A percentile compares a stretch with the other conserved stretches of the same genome.
phyloP scores from a whole-genome alignment of 2,329 filamentous ascomycete genomes.

The Reticulascus tulasneorum region DNA sequence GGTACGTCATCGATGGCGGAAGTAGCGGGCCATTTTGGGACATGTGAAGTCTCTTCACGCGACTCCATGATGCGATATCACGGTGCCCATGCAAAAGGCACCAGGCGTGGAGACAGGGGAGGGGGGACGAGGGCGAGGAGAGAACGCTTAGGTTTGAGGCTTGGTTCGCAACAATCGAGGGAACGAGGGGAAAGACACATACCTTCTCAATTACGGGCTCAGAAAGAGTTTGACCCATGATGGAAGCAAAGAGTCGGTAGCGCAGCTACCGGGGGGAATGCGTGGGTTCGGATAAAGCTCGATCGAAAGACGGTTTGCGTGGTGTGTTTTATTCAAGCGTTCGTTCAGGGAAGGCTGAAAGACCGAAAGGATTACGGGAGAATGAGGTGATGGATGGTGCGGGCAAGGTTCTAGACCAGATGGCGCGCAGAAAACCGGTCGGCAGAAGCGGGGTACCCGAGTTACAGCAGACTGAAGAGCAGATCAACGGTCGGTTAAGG shows the following conservation, averaged over 20 bases:
- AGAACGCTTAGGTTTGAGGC: neutral
- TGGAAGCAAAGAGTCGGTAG: constrained; percentile 23
- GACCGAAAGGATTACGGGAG: constrained; percentile 4
- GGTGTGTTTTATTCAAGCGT: constrained; percentile 1
- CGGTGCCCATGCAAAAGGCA: constrained; percentile 3
- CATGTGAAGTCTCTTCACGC: constrained; percentile 1
- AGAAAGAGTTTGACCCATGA: constrained; percentile 98
- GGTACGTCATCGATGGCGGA: constrained; percentile 8
- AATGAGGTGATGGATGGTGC: constrained; percentile 11
- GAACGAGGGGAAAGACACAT: constrained; percentile 31
- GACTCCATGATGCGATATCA: constrained; percentile 7
- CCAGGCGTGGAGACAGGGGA: neutral
- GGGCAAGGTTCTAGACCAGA: constrained; percentile 18
- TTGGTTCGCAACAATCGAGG: too few relatives aligned
- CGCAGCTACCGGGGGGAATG: constrained; percentile 19
- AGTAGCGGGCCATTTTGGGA: neutral
- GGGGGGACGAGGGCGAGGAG: neutral
- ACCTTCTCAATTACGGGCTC: constrained; percentile 99
- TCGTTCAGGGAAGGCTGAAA: constrained; percentile 11
- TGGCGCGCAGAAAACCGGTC: constrained; percentile 16
- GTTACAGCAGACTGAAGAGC: constrained; percentile 13
- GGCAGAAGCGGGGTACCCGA: constrained; percentile 18
- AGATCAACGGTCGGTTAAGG: constrained; percentile 1
- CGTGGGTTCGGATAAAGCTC: constrained; percentile 8
- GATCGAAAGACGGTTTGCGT: constrained; percentile 1